Evolutionary conservation across 2,329 filamentous ascomycete genomes (phyloP).

Genomic region (Proliferodiscus dingleyae): DNA sequence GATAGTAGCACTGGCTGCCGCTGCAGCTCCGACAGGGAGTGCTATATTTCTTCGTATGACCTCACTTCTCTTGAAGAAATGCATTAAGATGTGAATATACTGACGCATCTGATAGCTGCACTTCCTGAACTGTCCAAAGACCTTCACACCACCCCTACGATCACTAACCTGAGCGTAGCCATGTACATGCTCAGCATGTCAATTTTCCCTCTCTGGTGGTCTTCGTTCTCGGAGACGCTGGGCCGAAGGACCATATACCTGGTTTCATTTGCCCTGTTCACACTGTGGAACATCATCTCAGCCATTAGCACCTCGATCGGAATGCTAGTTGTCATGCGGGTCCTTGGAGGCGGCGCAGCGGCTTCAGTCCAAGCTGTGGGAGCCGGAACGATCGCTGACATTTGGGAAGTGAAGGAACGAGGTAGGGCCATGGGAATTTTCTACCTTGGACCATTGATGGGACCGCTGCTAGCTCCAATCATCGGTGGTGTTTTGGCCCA

Average conservation of each 20-base stretch:
- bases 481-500: slow-evolving; percentile 69
- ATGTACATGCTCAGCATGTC: slow-evolving; percentile 80
- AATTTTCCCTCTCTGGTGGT: slow-evolving; percentile 81
- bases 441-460: slow-evolving; percentile 72
- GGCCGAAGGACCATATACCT: slow-evolving; percentile 78
- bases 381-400: slow-evolving; percentile 75
- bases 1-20: slow-evolving; percentile 70
- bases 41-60: slow-evolving; percentile 74
- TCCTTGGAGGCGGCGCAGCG: slow-evolving; percentile 69
- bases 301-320: slow-evolving; percentile 64
- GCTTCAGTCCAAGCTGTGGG: slow-evolving; percentile 80
- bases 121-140: slow-evolving; percentile 59
- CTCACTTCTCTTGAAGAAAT: background rate
- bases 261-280: slow-evolving; percentile 66
- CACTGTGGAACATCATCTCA: slow-evolving; percentile 64
- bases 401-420: slow-evolving; percentile 69
- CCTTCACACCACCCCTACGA: slow-evolving; percentile 56
- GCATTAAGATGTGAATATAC: slow-evolving; percentile 3
- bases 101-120: slow-evolving; percentile 49
- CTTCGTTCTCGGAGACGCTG: slow-evolving; percentile 67
- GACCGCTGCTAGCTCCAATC: slow-evolving; percentile 71
- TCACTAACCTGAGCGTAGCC: slow-evolving; percentile 71
- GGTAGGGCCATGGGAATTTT: slow-evolving; percentile 80
- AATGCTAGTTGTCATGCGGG: slow-evolving; percentile 74
- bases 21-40: slow-evolving; percentile 77